Evolutionary conservation across 169 alveolate genomes (phyloP), one percentile per base, ranked within the genome.

Genomic region (Cyclospora cayetanensis): DNA sequence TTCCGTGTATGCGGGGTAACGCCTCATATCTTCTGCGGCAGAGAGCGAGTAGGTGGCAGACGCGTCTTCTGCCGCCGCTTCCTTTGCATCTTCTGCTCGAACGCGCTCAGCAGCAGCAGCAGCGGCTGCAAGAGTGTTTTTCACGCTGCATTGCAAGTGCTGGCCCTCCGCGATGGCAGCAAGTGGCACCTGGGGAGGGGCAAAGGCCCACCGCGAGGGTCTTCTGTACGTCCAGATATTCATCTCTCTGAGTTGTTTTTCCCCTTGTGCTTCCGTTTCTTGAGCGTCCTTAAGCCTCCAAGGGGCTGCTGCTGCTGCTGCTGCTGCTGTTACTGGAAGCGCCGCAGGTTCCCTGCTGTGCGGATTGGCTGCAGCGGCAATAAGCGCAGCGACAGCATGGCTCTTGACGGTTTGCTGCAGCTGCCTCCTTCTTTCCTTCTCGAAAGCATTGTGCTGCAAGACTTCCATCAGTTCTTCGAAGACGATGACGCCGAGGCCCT

Each of bases 351-450:
- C 82, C 4, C 65, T 29, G 25, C 42, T 27, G 41, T 46, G 15
- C 35, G 72, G 43, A 43, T 29, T 41, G 15, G 92, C 83, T n/a
- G 85, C 92, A 2, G 92, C 92, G 20, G 92, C 92, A 37, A 85
- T 35, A 1, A 85, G 92, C 42, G 77, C 84, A 22, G 84, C 92
- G 50, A 85, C 92, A 1, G 92, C 92, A 29, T 65, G 39, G 39
- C 53, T 76, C 92, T 85, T 85, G 46, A 85, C 92, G 11, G 66
- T 76, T 7, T 52, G 84, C 68, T 85, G 72, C 52, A 85, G 92
- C 85, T 85, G 92, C 83, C 92, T 12, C 31, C 72, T 34, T 27
- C 92, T 76, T 74, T 85, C 92, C 15, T 52, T 63, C 66, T 85
- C 92, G 46, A 34, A 52, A 7, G 92, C 83, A 1, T 76, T 29